These are phyloP conservation scores for Plasmodium chabaudi DNA, from an alignment of 169 alveolate genomes.

Conservation along the genomic window DNA sequence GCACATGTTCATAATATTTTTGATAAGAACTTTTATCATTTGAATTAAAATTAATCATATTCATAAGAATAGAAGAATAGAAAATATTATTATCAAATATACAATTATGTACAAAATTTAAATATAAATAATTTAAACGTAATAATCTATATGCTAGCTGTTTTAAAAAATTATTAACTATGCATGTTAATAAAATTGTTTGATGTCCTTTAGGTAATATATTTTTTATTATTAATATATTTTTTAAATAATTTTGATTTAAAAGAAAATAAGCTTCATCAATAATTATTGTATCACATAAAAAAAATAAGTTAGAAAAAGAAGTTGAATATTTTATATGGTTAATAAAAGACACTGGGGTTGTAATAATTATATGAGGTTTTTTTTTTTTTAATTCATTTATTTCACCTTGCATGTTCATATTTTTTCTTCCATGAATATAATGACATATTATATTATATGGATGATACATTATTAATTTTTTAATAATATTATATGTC, in stretches of 20 bases:
- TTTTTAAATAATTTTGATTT: constrained; percentile 42
- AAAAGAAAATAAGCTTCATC: constrained; percentile 71
- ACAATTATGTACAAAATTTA: constrained; percentile 64
- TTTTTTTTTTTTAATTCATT: constrained; percentile 60
- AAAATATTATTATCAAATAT: constrained; percentile 28
- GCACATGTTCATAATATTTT: not conserved
- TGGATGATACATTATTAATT: constrained; percentile 72
- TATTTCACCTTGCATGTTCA: constrained; percentile 64
- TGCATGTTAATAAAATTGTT: constrained; percentile 51
- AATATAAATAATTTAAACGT: constrained; percentile 58
- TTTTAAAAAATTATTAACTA: constrained; percentile 64
- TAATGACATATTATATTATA: constrained; percentile 45
- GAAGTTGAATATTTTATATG: constrained; percentile 20
- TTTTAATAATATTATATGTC: constrained; percentile 30
- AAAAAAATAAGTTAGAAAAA: constrained; percentile 41
- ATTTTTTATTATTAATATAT: constrained; percentile 56
- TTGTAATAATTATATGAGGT: constrained; percentile 60
- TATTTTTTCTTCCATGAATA: constrained; percentile 70
- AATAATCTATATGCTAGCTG: constrained; percentile 64
- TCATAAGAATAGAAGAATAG: not conserved
- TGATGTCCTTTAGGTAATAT: constrained; percentile 68
- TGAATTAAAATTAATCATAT: constrained; percentile 1
- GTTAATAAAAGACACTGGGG: constrained; percentile 50
- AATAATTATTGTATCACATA: constrained; percentile 66
- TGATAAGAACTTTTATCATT: not conserved